Evolutionary conservation across 2,329 filamentous ascomycete species (phyloP), one percentile per base, ranked within the genome.

Genomic region (Curvularia sp.): DNA sequence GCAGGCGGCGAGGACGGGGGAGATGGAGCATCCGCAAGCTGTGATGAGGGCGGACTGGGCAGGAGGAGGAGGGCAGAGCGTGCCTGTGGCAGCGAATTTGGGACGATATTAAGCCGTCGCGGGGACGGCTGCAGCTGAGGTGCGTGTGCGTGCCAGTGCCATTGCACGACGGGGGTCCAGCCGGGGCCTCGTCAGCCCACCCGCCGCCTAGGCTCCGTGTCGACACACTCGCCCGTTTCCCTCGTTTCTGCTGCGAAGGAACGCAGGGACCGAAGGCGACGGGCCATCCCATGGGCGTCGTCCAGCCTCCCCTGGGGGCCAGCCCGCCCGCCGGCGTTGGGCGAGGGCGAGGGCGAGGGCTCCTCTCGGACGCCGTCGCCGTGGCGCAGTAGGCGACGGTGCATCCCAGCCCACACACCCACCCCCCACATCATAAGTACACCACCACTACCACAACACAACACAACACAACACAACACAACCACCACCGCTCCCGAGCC

Each of bases 11-110:
- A 52, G 61, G 55, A 51, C 51, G 60, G 56, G 55, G 56, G 67
- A 55, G 71, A 75, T 75, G 72, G 67, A 63, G 67, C 74, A 77
- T 77, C 60, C 65, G 70, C 63, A 49, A 57, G 55, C 47, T 52
- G 58, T 44, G 62, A 64, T 58, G 63, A 53, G 53, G 49, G 62
- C 42, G 58, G 43, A 30, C 24, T 46, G 43, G 15, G 1, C 24
- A 5, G 9, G 43, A 18, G 9, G 58, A 51, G 60, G 58, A 60
- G 50, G 57, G 56, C 41, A 57, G 42, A 39, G 10, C 31, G 39
- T 35, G 56, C 47, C 58, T 53, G 54, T 55, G 47, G 54, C 48
- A 43, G 49, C 26, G 60, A 61, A 65, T 70, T 64, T 64, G 54
- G 52, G 39, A 55, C 60, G 62, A 67, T 63, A 63, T 63, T 63